Conservation (phyloP, 306 rosid genomes). For the Glycyrrhiza uralensis region DNA sequence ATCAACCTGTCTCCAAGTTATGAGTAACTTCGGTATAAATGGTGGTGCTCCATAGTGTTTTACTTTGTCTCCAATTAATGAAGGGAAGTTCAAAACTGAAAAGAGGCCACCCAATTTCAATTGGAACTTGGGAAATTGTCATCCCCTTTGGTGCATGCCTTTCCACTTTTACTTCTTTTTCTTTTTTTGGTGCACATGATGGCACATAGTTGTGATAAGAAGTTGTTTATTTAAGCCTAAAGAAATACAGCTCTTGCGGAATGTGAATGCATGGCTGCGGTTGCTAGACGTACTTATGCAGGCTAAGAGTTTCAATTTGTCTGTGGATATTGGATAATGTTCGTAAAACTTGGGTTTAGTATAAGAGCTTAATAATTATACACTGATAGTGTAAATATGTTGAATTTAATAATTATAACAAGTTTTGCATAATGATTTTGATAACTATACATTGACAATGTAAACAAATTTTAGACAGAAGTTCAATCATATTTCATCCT, state of each 20-base stretch:
- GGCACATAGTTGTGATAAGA: not conserved
- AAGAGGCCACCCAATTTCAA: not conserved
- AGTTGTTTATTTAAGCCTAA: not conserved
- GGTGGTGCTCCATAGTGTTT: not conserved
- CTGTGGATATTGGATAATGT: not conserved
- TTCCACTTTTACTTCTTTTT: not conserved
- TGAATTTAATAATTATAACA: too few relatives aligned
- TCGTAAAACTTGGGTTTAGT: not conserved
- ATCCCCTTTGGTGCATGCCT: not conserved
- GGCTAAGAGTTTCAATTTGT: not conserved
- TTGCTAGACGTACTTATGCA: not conserved
- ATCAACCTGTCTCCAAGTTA: slow-evolving; percentile 50
- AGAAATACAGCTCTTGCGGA: not conserved
- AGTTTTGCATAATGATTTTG: too few relatives aligned
- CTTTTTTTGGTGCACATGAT: not conserved
- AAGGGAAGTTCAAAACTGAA: not conserved
- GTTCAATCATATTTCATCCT: too few relatives aligned
- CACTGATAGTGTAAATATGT: too few relatives aligned
- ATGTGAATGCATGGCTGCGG: not conserved
- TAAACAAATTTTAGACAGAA: too few relatives aligned
- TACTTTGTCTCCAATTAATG: not conserved
- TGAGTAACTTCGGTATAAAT: slow-evolving; percentile 21
- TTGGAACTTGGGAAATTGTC: not conserved
- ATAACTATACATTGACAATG: too few relatives aligned
- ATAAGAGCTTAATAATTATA: too few relatives aligned